Evolutionary conservation across 2,329 filamentous ascomycete genomes (phyloP).

Genomic region (Aspergillus spinulosporus): DNA sequence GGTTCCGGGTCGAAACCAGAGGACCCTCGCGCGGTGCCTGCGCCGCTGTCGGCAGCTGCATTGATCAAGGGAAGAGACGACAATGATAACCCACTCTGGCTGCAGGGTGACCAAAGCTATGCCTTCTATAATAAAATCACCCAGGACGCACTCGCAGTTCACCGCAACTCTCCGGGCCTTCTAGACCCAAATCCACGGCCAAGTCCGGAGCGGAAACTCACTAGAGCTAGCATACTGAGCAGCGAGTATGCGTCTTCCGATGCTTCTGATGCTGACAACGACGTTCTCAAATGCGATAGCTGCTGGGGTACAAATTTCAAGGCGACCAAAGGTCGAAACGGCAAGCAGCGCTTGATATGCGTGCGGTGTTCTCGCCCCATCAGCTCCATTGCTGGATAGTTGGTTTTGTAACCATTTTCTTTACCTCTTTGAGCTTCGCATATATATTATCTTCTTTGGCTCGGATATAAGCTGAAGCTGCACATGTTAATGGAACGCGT

Average conservation of each 20-base stretch:
- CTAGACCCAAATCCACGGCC: slow-evolving; percentile 2
- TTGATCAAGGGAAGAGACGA: slow-evolving; percentile 25
- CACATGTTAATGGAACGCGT: neutral
- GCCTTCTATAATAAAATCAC: slow-evolving; percentile 54
- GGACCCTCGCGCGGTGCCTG: slow-evolving; percentile 4
- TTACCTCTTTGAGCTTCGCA: neutral
- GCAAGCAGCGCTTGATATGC: slow-evolving; percentile 61
- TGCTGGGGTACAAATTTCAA: slow-evolving; percentile 66
- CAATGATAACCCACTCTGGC: slow-evolving; percentile 48
- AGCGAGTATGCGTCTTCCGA: slow-evolving; percentile 53
- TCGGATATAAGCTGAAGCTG: neutral
- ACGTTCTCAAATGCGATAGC: slow-evolving; percentile 57
- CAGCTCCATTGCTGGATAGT: neutral
- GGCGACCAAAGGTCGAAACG: slow-evolving; percentile 56
- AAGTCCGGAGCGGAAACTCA: slow-evolving; percentile 39
- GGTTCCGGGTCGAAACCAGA: neutral
- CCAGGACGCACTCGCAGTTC: slow-evolving; percentile 40
- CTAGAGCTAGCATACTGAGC: slow-evolving; percentile 57
- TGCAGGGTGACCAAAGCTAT: slow-evolving; percentile 54
- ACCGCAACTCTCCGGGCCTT: slow-evolving; percentile 12
- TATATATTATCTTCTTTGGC: neutral
- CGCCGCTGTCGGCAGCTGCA: slow-evolving; percentile 24
- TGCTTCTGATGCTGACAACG: slow-evolving; percentile 46
- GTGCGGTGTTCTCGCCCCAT: slow-evolving; percentile 50
- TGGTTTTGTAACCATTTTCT: neutral